These are phyloP conservation scores for Allantophomopsis cytisporea DNA, from an alignment of 2,329 filamentous ascomycete genomes.

Conservation along the genomic window DNA sequence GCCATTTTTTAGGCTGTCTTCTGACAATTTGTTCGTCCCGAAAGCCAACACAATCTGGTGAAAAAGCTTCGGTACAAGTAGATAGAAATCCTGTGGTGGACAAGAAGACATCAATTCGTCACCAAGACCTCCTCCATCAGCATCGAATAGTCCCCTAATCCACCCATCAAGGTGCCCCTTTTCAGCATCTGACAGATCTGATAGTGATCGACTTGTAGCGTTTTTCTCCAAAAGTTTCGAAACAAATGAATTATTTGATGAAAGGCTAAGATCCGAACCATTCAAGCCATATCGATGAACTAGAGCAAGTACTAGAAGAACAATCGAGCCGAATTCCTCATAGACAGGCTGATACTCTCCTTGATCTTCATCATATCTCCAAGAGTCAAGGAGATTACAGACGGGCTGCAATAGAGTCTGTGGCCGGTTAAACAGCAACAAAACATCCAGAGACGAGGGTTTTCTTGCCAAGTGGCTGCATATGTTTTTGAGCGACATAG, in stretches of 20 bases:
- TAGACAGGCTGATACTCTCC: constrained; percentile 76
- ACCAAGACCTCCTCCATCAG: constrained; percentile 57
- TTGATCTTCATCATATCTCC: constrained; percentile 74
- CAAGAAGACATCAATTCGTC: constrained; percentile 76
- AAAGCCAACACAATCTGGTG: constrained; percentile 61
- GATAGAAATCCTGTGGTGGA: constrained; percentile 70
- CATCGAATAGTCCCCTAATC: constrained; percentile 67
- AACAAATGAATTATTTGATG: constrained; percentile 50
- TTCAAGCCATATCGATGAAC: constrained; percentile 62
- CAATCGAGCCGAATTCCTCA: constrained; percentile 69
- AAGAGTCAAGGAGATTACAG: constrained; percentile 63
- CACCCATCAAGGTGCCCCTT: constrained; percentile 54
- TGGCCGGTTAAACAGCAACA: constrained; percentile 63
- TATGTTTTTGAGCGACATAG: constrained; percentile 64
- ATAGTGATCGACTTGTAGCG: constrained; percentile 38
- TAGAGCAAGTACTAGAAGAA: constrained; percentile 61
- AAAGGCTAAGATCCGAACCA: constrained; percentile 46
- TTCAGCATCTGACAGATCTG: constrained; percentile 51
- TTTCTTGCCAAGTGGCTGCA: constrained; percentile 63
- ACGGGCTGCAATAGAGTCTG: constrained; percentile 58
- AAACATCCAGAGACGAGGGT: constrained; percentile 57
- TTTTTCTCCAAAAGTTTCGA: constrained; percentile 49
- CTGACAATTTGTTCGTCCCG: constrained; percentile 47
- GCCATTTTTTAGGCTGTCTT: constrained; percentile 60
- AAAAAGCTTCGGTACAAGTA: constrained; percentile 65